Base-by-base conservation (phyloP, 108 stramenopile species). In the Nitzschia sp. region DNA sequence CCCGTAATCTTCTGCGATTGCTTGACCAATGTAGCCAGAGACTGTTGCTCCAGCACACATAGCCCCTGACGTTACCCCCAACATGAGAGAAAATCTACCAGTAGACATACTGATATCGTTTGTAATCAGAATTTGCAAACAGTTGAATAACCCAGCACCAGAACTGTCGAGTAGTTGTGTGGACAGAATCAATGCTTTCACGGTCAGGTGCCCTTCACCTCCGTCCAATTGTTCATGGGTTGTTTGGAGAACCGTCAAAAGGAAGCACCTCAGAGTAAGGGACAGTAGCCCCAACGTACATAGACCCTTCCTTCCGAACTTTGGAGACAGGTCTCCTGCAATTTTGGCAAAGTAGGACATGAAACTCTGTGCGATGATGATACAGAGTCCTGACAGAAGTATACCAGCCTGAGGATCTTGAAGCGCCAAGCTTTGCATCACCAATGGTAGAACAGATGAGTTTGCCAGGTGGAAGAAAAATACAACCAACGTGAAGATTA, bases 21-120 rank as follows among this genome's bases (percentile, higher is more conserved):
- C 82, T 48, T 82, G 83, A 17, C 88, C 88, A 8, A 89, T 60
- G 51, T 86, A 86, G 2, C 88, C 83, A 34, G 80, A 82, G 1
- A 89, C 79, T 21, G 88, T 89, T 0, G 84, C 84, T 21, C 88
- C 88, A 37, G 86, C 73, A 53, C 80, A 81, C 88, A 89, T 89
- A 29, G 85, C 84, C 62, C 82, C 84, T 39, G 83, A 76, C 7
- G 85, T 86, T 14, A 85, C 41, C 29, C 88, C 88, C 60, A 89
- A 53, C 46, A 84, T 86, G 21, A 89, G 66, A 24, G 78, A 80
- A 60, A 89, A 89, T 12, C 88, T 75, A 38, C 88, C 88, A 12
- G 88, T 81, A 17, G 80, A 76, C n/a, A 76, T 76, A 41, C 75
- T 72, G 20, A 89, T 80, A 53, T 89, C 88, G 24, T 78, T 83